Base-by-base conservation (phyloP, 345 rosid genomes). In the Lagerstroemia speciosa region DNA sequence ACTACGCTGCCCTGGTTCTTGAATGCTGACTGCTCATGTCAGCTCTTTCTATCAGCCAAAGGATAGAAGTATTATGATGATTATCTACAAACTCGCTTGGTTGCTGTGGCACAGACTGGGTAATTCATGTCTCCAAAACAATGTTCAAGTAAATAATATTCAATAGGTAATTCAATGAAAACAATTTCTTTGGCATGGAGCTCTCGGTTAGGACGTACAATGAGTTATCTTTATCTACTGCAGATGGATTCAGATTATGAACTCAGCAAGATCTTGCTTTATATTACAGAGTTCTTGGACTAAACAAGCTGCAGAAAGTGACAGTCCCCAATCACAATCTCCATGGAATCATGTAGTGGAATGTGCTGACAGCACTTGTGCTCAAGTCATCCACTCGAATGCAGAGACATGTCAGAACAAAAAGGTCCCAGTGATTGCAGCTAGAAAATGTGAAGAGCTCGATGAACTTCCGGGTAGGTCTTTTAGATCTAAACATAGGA, bases 311-410 rank as follows among this genome's bases (percentile, higher is more conserved):
- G 74, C 78, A 69, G 85, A 87, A 67, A 65, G 50, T 76, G 67
- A 43, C 19, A 65, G 67, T 40, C 73, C 76, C 63, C 78, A 57
- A 55, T 79, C 78, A 26, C 65, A 65, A 33, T 83, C 92, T 70
- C 74, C 79, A 69, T 77, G 73, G 67, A 69, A 80, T 65, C 80
- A 75, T 64, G 72, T 72, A 36, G 77, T 77, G 6, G 80, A 81
- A 79, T 83, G 86, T 75, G 84, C 85, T 77, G 92, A 88, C 77
- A 88, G 93, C 80, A 83, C 84, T 70, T 83, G 86, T 68, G 90
- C 86, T 29, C 87, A 85, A 76, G 87, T 82, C 64, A 79, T 85
- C 69, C 85, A 81, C 78, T 72, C 79, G 32, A 80, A 81, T 74
- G 80, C 79, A 16, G 92, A 80, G 78, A 64, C 79, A 67, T 70